Evolutionary conservation across 805 yeast genomes (phyloP).

Genomic region (Starmera amethionina): DNA sequence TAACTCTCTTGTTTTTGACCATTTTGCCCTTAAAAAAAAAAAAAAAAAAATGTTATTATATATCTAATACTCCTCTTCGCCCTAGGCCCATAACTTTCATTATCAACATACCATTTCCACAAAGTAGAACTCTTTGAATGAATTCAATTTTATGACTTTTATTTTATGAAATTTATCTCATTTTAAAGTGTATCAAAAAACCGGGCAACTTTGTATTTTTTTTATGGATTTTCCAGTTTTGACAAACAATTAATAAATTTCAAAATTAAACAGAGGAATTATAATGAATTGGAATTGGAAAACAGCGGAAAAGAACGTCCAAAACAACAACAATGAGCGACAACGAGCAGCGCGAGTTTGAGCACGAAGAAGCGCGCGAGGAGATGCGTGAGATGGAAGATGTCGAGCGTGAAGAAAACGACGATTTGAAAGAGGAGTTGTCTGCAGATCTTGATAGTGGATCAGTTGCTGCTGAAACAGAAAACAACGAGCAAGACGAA

Average conservation of each 20-base stretch:
- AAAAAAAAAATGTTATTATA: no score
- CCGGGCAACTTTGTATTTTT: no score
- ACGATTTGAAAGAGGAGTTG: slow-evolving; percentile 11
- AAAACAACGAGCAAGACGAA: slow-evolving; percentile 6
- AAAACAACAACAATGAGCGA: slow-evolving; percentile 13
- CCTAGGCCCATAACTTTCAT: no score
- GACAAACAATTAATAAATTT: background rate
- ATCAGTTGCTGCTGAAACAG: slow-evolving; percentile 2
- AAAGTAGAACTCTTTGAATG: no score
- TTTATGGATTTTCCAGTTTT: background rate
- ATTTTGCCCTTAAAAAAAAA: no score
- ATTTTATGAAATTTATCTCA: no score
- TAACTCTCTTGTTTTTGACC: slow-evolving; percentile 6
- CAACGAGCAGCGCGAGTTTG: slow-evolving; percentile 7
- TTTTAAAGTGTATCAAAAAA: no score
- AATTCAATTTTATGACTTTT: no score
- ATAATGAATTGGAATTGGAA: no score
- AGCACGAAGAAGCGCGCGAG: slow-evolving; percentile 14
- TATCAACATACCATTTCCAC: no score
- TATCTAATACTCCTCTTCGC: no score
- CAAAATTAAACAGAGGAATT: no score
- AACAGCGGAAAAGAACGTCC: background rate
- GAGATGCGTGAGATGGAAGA: slow-evolving; percentile 16
- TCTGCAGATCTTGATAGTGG: slow-evolving; percentile 1
- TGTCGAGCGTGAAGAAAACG: slow-evolving; percentile 13